Conservation (phyloP, 805 yeast species). For the Myxozyma kluyveri region DNA sequence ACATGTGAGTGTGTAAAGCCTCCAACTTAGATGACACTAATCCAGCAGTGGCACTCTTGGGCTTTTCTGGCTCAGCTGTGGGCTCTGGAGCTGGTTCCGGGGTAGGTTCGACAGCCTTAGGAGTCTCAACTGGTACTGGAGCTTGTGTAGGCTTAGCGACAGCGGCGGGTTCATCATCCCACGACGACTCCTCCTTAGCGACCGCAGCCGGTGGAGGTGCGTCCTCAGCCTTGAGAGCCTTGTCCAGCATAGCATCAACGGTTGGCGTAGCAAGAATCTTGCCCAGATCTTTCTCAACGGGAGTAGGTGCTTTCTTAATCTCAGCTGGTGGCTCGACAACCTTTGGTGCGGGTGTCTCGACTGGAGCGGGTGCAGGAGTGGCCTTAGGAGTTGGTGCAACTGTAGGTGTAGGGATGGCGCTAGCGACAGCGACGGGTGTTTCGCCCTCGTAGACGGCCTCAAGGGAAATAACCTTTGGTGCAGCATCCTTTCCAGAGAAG, state of each 20-base stretch:
- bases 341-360: constrained; percentile 21
- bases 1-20: constrained; percentile 14
- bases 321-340: constrained; percentile 16
- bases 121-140: constrained; percentile 1
- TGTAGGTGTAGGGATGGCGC: constrained; percentile 16
- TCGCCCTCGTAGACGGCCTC: constrained; percentile 53
- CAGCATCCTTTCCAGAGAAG: constrained; percentile 72
- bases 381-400: constrained; percentile 23
- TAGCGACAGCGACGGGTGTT: constrained; percentile 18
- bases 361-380: constrained; percentile 18
- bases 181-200: constrained; percentile 33
- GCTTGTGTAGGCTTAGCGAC: constrained; percentile 12
- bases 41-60: constrained; percentile 11
- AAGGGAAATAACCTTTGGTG: constrained; percentile 75
- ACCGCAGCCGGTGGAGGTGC: constrained; percentile 27
- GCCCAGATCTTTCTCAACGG: constrained; percentile 48
- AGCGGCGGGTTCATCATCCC: constrained; percentile 41
- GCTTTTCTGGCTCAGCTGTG: background rate
- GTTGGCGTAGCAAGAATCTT: constrained; percentile 49
- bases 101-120: constrained; percentile 15
- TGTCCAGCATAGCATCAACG: constrained; percentile 49
- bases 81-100: constrained; percentile 17
- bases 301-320: constrained; percentile 28
- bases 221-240: constrained; percentile 47
- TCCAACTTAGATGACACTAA: constrained; percentile 18